Percentiles rank a stretch among this genome's conserved stretches.
Conservation (phyloP, 768 basidiomycete species). For the Tricholoma matsutake region DNA sequence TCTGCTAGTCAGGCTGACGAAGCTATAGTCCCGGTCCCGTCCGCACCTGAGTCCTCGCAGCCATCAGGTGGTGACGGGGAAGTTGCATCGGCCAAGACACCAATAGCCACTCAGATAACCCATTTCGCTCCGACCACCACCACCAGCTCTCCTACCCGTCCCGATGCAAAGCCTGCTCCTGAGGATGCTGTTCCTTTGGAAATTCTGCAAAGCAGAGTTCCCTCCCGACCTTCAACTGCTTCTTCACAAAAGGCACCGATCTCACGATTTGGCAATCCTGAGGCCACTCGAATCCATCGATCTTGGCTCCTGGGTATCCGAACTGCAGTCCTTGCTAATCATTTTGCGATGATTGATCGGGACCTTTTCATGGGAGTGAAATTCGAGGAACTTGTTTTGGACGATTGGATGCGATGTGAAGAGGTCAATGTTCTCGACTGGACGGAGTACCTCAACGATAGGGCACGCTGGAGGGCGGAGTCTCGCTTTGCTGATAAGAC, state of each 20-base stretch:
- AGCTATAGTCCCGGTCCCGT: background rate
- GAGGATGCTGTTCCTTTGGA: conserved; percentile 68
- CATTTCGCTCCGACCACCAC: conserved; percentile 26
- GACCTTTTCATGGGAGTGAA: conserved; percentile 82
- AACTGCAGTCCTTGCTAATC: conserved; percentile 63
- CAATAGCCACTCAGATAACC: conserved; percentile 30
- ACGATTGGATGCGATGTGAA: conserved; percentile 62
- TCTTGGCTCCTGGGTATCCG: conserved; percentile 70
- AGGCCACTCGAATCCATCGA: conserved; percentile 47
- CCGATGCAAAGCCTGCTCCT: conserved; percentile 45
- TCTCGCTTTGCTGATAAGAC: conserved; percentile 56
- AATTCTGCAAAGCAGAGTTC: conserved; percentile 58
- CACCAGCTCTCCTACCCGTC: conserved; percentile 28
- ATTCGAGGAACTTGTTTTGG: conserved; percentile 83
- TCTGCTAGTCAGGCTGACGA: conserved; percentile 6
- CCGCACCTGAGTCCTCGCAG: conserved; percentile 4
- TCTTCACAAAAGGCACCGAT: conserved; percentile 21
- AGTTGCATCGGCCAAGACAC: conserved; percentile 25
- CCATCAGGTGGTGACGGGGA: conserved; percentile 4
- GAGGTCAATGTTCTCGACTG: conserved; percentile 78
- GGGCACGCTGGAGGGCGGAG: conserved; percentile 66
- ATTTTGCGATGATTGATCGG: conserved; percentile 86
- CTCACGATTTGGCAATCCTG: conserved; percentile 33
- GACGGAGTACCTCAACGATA: conserved; percentile 76
- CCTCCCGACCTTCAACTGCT: conserved; percentile 25